Percentiles rank a stretch among this genome's conserved stretches.
phyloP scores from a whole-genome alignment of 306 rosid genomes.

The Vigna radiata region DNA sequence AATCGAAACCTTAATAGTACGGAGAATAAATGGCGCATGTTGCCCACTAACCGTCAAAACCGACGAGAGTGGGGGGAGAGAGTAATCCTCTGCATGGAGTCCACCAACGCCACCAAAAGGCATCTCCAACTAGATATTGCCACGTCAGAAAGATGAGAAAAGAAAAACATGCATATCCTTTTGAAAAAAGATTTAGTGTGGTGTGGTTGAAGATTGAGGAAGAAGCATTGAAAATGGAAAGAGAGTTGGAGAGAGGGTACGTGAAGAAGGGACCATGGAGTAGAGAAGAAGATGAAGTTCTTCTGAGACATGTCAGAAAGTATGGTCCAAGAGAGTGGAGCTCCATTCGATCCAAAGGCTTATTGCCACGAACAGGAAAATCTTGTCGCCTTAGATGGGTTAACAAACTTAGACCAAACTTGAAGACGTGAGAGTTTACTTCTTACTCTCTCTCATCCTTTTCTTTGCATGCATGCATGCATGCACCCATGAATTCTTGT shows the following conservation, averaged over 20 bases:
- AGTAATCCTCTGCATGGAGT: background rate
- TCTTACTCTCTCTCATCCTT: background rate
- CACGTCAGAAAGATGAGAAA: constrained; percentile 26
- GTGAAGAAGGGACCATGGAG: constrained; percentile 73
- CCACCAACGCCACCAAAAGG: background rate
- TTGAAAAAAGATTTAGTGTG: background rate
- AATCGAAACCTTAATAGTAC: constrained; percentile 10
- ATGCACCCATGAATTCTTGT: background rate
- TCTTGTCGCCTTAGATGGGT: constrained; percentile 75
- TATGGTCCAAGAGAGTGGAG: constrained; percentile 74
- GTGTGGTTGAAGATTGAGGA: background rate
- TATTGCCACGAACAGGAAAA: constrained; percentile 62
- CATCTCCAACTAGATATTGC: background rate
- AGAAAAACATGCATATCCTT: background rate
- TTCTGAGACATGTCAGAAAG: constrained; percentile 53
- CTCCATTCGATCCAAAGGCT: constrained; percentile 76
- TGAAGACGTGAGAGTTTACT: constrained; percentile 54
- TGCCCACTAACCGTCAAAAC: constrained; percentile 73
- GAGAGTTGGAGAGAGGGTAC: constrained; percentile 40
- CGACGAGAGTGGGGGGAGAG: constrained; percentile 51
- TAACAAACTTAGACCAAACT: constrained; percentile 67
- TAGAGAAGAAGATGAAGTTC: constrained; percentile 68
- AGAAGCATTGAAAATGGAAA: constrained; percentile 46
- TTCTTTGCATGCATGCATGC: too few relatives aligned
- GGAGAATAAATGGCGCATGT: constrained; percentile 42